These are phyloP conservation scores for Meyerozyma carpophila DNA, from an alignment of 1,139 yeast genomes.

Conservation along the genomic window DNA sequence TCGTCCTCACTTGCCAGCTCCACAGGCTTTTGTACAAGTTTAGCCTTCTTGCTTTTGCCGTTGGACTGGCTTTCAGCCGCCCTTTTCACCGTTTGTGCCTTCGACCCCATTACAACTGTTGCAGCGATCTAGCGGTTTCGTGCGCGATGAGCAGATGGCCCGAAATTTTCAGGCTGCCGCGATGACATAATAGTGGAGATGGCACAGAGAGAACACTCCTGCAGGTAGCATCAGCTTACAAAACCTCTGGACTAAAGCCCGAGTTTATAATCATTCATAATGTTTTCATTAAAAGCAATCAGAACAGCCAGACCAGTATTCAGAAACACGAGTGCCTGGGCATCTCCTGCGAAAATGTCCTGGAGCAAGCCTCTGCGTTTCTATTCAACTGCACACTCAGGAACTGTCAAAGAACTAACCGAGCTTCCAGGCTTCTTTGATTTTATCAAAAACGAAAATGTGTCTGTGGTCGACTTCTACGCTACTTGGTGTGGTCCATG, in stretches of 20 bases:
- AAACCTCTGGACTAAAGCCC: too few species aligned
- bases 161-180: background rate
- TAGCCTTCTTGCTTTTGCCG: background rate
- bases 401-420: background rate
- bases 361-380: background rate
- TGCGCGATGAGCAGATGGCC: background rate
- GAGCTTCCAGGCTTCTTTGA: constrained; percentile 14
- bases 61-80: background rate
- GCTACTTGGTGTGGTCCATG: constrained; percentile 48
- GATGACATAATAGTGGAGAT: background rate
- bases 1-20: background rate
- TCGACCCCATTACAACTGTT: background rate
- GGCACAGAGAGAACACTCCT: background rate
- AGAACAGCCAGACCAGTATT: background rate
- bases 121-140: background rate
- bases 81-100: background rate
- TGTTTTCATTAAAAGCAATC: background rate
- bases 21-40: background rate
- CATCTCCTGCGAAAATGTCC: background rate
- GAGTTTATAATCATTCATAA: background rate
- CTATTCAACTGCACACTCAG: background rate
- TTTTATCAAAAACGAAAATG: constrained; percentile 19
- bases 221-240: too few species aligned
- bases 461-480: constrained; percentile 36
- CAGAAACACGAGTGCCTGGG: background rate